Conservation (phyloP, 129 eudicot species). For the Flaveria trinervia region DNA sequence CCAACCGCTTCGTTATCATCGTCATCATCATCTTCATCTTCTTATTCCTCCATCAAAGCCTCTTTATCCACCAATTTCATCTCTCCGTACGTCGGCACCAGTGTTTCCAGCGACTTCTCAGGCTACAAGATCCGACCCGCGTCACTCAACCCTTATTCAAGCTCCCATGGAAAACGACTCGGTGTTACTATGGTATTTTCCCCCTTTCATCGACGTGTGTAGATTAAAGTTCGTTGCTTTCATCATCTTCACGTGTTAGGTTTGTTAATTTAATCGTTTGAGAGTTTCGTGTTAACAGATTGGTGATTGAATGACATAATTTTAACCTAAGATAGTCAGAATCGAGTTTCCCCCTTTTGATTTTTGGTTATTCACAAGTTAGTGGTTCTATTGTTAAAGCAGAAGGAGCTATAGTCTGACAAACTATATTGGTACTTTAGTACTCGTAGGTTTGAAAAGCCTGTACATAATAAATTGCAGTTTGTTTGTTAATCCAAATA, state of each 20-base stretch:
- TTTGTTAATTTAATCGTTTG: not conserved
- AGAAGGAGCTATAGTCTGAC: not conserved
- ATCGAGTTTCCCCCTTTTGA: not conserved
- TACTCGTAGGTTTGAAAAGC: not conserved
- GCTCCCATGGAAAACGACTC: conserved; percentile 54
- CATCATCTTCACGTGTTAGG: not conserved
- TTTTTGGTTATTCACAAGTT: not conserved
- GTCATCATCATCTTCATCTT: conserved; percentile 25
- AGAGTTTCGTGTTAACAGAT: not conserved
- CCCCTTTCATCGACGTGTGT: not conserved
- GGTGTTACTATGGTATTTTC: conserved; percentile 73
- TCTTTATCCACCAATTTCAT: conserved; percentile 55
- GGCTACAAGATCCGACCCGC: conserved; percentile 62
- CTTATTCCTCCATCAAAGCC: conserved; percentile 34
- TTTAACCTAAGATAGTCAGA: not conserved
- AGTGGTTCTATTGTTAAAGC: not conserved
- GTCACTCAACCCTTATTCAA: conserved; percentile 41
- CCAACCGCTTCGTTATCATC: conserved; percentile 29
- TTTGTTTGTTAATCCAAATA: not conserved
- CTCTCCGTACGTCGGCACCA: conserved; percentile 53
- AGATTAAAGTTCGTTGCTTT: not conserved
- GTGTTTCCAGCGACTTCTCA: conserved; percentile 50
- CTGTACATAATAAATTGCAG: not conserved
- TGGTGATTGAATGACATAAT: not conserved
- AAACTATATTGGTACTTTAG: not conserved